Evolutionary conservation across 2,329 filamentous ascomycete genomes (phyloP).

Genomic region (Hymenoscyphus linearis): DNA sequence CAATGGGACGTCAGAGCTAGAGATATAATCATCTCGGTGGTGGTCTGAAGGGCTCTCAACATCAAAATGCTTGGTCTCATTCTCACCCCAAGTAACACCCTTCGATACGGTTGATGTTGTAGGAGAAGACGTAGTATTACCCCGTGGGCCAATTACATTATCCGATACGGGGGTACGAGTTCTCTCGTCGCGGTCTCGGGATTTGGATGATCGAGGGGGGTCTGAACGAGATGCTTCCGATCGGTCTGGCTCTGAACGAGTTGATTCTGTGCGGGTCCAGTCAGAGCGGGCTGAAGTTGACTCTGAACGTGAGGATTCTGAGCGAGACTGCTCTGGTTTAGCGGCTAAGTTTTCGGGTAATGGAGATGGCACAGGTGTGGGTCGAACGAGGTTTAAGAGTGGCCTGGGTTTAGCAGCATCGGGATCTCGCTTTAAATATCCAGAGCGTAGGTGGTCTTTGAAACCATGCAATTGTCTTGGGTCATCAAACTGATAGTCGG

Average conservation of each 20-base stretch:
- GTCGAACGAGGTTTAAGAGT: conserved; percentile 54
- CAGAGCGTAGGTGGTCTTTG: conserved; percentile 22
- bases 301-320: conserved; percentile 21
- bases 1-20: conserved; percentile 15
- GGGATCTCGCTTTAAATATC: conserved; percentile 25
- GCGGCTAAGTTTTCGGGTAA: conserved; percentile 37
- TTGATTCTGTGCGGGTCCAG: conserved; percentile 13
- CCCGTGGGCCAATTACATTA: conserved; percentile 37
- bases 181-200: conserved; percentile 11
- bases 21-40: conserved; percentile 27
- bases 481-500: conserved; percentile 51
- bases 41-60: conserved; percentile 50
- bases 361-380: conserved; percentile 53
- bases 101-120: conserved; percentile 45
- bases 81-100: conserved; percentile 59
- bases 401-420: conserved; percentile 37
- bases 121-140: conserved; percentile 34
- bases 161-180: conserved; percentile 28
- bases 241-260: conserved; percentile 3
- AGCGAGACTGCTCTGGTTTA: conserved; percentile 25
- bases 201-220: conserved; percentile 23
- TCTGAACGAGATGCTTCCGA: conserved; percentile 9
- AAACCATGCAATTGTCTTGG: conserved; percentile 44
- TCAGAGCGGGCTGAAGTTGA: conserved; percentile 20
- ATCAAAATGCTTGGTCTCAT: conserved; percentile 59